Evolutionary conservation across 148 eudicot genomes (phyloP).

Genomic region (Selenicereus undatus): DNA sequence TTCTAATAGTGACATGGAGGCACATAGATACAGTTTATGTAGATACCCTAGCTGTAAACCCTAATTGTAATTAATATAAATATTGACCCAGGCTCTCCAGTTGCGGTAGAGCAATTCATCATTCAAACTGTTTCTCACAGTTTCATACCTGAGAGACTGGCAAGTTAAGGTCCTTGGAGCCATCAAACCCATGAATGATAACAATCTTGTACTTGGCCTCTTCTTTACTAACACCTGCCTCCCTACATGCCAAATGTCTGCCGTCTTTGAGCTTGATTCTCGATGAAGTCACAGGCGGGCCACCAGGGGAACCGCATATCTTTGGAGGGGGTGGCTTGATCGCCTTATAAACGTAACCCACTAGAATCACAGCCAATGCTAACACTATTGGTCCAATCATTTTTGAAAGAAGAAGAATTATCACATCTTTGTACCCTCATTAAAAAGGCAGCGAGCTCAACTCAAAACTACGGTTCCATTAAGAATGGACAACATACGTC

Average conservation of each 20-base stretch:
- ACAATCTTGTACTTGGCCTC: constrained; percentile 60
- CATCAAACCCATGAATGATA: constrained; percentile 52
- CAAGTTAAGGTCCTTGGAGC: constrained; percentile 51
- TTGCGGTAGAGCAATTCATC: no score
- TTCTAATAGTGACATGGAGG: no score
- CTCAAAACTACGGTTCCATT: not conserved
- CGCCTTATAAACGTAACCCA: constrained; percentile 43
- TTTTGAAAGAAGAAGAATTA: constrained; percentile 7
- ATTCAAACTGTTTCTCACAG: no score
- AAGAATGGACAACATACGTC: not conserved
- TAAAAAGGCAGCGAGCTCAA: not conserved
- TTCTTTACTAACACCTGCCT: constrained; percentile 54
- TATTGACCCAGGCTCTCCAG: no score
- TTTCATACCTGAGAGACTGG: constrained; percentile 52
- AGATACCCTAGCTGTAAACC: no score
- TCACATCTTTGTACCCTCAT: not conserved
- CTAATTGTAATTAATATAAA: no score
- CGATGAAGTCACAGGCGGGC: constrained; percentile 64
- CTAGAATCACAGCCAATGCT: constrained; percentile 30
- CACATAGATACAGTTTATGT: no score
- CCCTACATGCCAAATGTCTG: constrained; percentile 67
- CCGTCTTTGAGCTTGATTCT: constrained; percentile 66
- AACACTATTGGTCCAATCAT: constrained; percentile 50
- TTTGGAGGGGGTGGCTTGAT: constrained; percentile 53
- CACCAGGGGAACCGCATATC: constrained; percentile 59